Base-by-base conservation (phyloP, 129 eudicot species). In the Tagetes erecta region DNA sequence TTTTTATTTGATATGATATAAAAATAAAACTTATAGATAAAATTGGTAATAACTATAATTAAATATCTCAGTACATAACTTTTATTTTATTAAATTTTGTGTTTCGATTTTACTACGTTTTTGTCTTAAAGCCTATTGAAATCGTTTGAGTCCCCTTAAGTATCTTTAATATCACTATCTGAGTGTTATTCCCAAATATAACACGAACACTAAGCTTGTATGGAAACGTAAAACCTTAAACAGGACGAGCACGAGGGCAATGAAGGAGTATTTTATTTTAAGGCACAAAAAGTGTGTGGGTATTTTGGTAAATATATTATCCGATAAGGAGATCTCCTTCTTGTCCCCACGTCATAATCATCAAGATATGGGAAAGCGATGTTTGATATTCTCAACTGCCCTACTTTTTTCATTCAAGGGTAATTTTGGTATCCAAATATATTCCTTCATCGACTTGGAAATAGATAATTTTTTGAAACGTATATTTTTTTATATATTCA, bases 301-400 rank as follows among this genome's bases (percentile, higher is more conserved):
- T 52, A 65, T 41, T 71, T 71, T 50, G 9, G 73, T 64, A 78
- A 71, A 40, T 71, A 3, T 62, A 62, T 3, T 50, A 41, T 63
- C 72, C 67, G 77, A 78, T 51, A 63, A 51, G 6, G 82, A 71
- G 82, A 78, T 71, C 47, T 78, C 72, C 63, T 78, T 36, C 51
- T 78, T 78, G 82, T 71, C 82, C 82, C 82, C 82, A 71, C 57
- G 78, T 71, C 82, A 78, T 78, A 71, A 78, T 78, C 82, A 71
- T 71, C 20, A 78, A 71, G 82, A 78, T 78, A 78, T 71, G 77
- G 66, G 78, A 78, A 78, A 78, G 78, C 46, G 82, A 78, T 78
- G 68, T 78, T 64, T 71, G 77, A 71, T 78, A 78, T 78, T 71
- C 60, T 71, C 77, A 64, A 63, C 67, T 71, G 71, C 59, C 66